phyloP scores from a whole-genome alignment of 805 yeast genomes.

The Pichia exigua region DNA sequence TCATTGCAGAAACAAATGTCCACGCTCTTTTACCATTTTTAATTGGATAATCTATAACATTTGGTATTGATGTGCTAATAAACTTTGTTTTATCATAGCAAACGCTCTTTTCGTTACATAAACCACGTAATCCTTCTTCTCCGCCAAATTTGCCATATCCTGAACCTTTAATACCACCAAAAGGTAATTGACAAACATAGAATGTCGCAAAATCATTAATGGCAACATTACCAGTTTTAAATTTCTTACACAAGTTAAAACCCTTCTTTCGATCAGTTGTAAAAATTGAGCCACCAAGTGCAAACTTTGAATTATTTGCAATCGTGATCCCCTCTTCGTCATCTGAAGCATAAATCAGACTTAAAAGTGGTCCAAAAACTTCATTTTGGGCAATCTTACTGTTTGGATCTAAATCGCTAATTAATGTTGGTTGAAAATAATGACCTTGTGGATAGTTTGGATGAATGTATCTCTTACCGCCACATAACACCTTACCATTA shows the following conservation, averaged over 20 bases:
- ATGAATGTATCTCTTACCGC: constrained; percentile 75
- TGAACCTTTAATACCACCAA: constrained; percentile 88
- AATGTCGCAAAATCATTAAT: constrained; percentile 97
- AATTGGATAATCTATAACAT: constrained; percentile 88
- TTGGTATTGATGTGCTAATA: constrained; percentile 77
- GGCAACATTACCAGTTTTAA: constrained; percentile 88
- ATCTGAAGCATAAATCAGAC: constrained; percentile 63
- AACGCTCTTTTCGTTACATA: constrained; percentile 80
- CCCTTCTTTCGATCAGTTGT: constrained; percentile 55
- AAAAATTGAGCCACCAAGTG: constrained; percentile 87
- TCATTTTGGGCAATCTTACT: constrained; percentile 84
- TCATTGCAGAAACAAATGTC: constrained; percentile 76
- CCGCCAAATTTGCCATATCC: constrained; percentile 99
- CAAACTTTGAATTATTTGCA: constrained; percentile 82
- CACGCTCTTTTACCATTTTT: constrained; percentile 75
- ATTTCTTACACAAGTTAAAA: constrained; percentile 50
- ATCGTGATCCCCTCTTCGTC: constrained; percentile 63
- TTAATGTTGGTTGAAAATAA: constrained; percentile 83
- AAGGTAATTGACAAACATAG: constrained; percentile 92
- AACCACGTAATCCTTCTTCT: constrained; percentile 88
- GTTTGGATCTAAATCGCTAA: constrained; percentile 68
- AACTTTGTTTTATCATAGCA: constrained; percentile 79
- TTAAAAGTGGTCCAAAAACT: constrained; percentile 89
- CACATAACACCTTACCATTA: constrained; percentile 62
- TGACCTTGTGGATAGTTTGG: constrained; percentile 96